Base-by-base conservation (phyloP, 2,329 filamentous ascomycete species). In the Penicillium hesseltinei region DNA sequence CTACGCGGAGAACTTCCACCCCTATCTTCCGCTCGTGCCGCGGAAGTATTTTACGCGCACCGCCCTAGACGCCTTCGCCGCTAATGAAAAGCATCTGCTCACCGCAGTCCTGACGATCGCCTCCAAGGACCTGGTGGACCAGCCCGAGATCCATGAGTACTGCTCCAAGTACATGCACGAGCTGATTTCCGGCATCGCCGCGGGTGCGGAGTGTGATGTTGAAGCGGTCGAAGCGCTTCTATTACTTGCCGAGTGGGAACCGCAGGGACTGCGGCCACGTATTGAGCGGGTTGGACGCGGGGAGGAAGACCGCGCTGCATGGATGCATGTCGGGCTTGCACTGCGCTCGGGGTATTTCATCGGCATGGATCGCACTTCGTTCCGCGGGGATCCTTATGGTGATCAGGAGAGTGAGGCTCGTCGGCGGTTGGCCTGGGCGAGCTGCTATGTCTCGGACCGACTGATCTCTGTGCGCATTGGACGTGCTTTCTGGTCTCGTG, bases 261-360 rank as follows among this genome's bases (percentile, higher is more conserved):
- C 87, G 0, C 87, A 88, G 59, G 84, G 85, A 0, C 81, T 86
- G 2, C 78, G 85, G 6, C 81, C 81, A 3, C 77, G 82, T 35
- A 83, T 84, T 31, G 84, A 84, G 33, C 80, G 83, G 27, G 85
- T 90, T 21, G 88, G 88, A 0, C 81, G 87, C 54, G 88, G 88
- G 9, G 88, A 90, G 69, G 88, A 90, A 68, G 88, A 91, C 64
- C 82, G 88, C 44, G 87, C 88, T 31, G 87, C 87, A 0, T 91
- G 88, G 88, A 90, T 90, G 87, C 85, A 90, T 64, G 86, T 90
- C 6, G 88, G 88, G 1, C 81, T 88, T 21, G 88, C 88, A 3
- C 74, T 91, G 7, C 81, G 88, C 7, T 82, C 89, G 3, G 88
- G 84, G 0, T 90, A 90, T 68, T 88, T 88, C 50, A 82, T 90